Conservation (phyloP, 192 early-diverging fungal species). For the Powellomyces hirtus region DNA sequence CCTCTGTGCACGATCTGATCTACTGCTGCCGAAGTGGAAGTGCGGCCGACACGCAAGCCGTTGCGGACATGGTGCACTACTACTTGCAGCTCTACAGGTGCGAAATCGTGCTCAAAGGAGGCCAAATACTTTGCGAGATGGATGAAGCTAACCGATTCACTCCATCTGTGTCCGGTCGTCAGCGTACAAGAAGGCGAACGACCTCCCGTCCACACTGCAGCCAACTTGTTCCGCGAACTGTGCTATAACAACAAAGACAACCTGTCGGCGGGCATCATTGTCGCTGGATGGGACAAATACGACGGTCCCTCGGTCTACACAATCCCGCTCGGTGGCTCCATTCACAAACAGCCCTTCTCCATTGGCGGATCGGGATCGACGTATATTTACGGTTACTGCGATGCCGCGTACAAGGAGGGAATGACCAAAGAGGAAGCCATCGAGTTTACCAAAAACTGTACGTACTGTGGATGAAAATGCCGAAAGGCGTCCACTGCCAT, state of each 20-base stretch:
- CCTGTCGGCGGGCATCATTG: constrained; percentile 91
- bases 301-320: constrained; percentile 86
- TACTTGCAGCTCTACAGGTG: constrained; percentile 90
- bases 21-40: constrained; percentile 98
- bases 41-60: constrained; percentile 97
- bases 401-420: constrained; percentile 72
- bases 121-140: not conserved
- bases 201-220: constrained; percentile 84
- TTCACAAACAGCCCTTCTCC: constrained; percentile 89
- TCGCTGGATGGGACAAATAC: constrained; percentile 94
- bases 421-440: constrained; percentile 89
- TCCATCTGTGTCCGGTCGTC: not conserved
- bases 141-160: not conserved
- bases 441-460: constrained; percentile 92
- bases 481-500: too few species aligned
- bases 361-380: constrained; percentile 94
- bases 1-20: constrained; percentile 89
- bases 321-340: constrained; percentile 87
- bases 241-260: constrained; percentile 91
- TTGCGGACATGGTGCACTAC: constrained; percentile 97
- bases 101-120: constrained; percentile 15
- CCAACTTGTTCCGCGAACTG: constrained; percentile 89
- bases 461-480: constrained; percentile 16
- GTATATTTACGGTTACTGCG: constrained; percentile 98
- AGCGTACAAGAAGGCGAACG: constrained; percentile 80